Percentiles rank a stretch among this genome's conserved stretches.
Evolutionary conservation across 164 flowering plant genomes (phyloP).

Genomic region (Aristolochia fimbriata): DNA sequence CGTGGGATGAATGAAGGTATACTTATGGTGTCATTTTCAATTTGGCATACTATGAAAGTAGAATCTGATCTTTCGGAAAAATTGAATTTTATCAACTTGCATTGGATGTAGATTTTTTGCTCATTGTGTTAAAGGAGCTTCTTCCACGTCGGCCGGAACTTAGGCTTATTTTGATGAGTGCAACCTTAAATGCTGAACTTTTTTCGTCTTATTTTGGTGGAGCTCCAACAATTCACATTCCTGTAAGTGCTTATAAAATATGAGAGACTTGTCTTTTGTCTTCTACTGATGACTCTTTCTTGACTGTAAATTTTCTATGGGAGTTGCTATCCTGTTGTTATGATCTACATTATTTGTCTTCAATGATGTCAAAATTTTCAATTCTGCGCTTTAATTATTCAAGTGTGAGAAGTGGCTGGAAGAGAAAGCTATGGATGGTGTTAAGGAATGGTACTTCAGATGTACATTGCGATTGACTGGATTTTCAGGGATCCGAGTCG

Average conservation of each 20-base stretch:
- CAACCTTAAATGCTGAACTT: conserved; percentile 85
- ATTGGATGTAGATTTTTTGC: conserved; percentile 72
- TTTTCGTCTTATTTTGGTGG: conserved; percentile 83
- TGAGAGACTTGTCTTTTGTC: background rate
- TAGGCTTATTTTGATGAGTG: conserved; percentile 88
- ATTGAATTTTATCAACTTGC: conserved; percentile 12
- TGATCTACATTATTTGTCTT: background rate
- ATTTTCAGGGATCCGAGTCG: too few species aligned
- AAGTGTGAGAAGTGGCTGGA: too few species aligned
- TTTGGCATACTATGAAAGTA: conserved; percentile 3
- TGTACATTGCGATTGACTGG: too few species aligned
- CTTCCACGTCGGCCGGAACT: conserved; percentile 87
- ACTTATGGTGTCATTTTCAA: background rate
- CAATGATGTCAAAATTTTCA: background rate
- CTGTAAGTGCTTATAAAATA: conserved; percentile 37
- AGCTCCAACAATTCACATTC: conserved; percentile 83
- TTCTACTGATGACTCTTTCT: background rate
- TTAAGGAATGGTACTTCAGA: too few species aligned
- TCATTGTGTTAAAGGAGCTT: conserved; percentile 82
- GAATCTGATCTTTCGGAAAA: too few species aligned
- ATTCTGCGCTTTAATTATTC: background rate
- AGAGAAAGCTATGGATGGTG: too few species aligned
- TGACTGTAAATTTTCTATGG: background rate
- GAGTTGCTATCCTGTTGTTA: background rate
- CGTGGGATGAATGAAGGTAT: conserved; percentile 99